These are phyloP conservation scores for Diversispora epigaea DNA, from an alignment of 192 early-diverging fungal genomes.

Conservation along the genomic window DNA sequence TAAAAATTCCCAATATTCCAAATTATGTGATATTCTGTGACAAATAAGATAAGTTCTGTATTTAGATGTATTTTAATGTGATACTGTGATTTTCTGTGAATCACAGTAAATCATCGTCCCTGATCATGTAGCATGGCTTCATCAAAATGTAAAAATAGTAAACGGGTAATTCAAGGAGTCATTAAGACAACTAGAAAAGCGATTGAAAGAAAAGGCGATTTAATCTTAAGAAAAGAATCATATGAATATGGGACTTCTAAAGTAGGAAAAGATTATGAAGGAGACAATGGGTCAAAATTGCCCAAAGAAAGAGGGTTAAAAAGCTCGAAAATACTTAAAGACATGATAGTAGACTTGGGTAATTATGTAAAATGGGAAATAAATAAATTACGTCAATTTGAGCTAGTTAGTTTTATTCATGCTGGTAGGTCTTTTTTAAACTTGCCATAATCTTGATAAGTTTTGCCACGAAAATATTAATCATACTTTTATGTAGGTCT, in stretches of 20 bases:
- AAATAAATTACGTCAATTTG: neutral
- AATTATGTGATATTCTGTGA: no score
- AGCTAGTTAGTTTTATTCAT: conserved; percentile 16
- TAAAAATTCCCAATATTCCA: no score
- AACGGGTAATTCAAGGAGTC: neutral
- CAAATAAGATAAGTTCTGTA: no score
- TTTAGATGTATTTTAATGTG: no score
- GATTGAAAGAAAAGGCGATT: conserved; percentile 24
- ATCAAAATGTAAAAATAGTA: conserved; percentile 27
- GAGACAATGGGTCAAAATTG: conserved; percentile 32
- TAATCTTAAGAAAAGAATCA: conserved; percentile 34
- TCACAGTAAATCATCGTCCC: no score
- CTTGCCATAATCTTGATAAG: neutral
- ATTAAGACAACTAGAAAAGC: conserved; percentile 15
- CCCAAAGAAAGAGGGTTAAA: conserved; percentile 32
- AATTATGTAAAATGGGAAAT: neutral
- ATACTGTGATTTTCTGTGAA: no score
- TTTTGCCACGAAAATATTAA: neutral
- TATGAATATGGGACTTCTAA: conserved; percentile 32
- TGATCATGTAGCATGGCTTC: conserved; percentile 23
- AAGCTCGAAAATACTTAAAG: conserved; percentile 35
- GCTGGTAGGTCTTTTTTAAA: neutral
- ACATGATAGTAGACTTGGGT: conserved; percentile 33
- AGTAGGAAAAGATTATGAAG: conserved; percentile 31
- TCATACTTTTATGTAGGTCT: no score